A percentile compares a stretch with the other conserved stretches of the same genome.
Evolutionary conservation across 1,284 basidiomycete genomes (phyloP).

Genomic region (Ustilago curta): DNA sequence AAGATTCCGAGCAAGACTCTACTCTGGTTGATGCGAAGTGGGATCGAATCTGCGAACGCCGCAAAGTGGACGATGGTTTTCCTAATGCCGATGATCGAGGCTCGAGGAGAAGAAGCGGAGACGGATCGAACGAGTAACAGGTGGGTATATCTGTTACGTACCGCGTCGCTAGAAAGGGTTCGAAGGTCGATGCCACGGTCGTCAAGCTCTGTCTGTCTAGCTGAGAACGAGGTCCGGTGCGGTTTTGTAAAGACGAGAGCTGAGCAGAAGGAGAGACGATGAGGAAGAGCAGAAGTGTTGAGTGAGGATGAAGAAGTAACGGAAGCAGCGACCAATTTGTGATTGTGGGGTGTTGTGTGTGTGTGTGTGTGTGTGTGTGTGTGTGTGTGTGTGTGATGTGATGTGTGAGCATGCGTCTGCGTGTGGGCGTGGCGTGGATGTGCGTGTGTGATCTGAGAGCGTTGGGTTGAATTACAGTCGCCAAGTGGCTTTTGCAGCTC

Average conservation of each 20-base stretch:
- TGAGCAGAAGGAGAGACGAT: background rate
- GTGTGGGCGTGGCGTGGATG: conserved; percentile 8
- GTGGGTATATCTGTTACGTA: background rate
- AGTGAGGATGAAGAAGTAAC: conserved; percentile 2
- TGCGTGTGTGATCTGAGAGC: conserved; percentile 8
- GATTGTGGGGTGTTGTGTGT: background rate
- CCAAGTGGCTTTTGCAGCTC: conserved; percentile 10
- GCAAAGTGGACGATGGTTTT: conserved; percentile 3
- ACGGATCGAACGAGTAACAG: conserved; percentile 6
- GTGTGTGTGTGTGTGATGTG: conserved; percentile 10
- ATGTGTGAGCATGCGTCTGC: background rate
- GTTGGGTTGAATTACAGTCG: background rate
- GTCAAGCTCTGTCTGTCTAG: background rate
- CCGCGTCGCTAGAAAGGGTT: conserved; percentile 1
- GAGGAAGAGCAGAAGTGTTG: background rate
- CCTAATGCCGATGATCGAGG: conserved; percentile 16
- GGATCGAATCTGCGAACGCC: no score
- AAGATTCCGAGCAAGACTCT: background rate
- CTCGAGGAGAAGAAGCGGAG: conserved; percentile 9
- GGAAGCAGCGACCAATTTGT: background rate
- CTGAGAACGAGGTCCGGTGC: background rate
- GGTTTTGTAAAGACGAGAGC: background rate
- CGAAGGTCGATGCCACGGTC: background rate
- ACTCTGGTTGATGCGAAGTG: no score
- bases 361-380: conserved; percentile 5